Evolutionary conservation across 2,329 filamentous ascomycete species (phyloP).

Genomic region (Juglanconis juglandina): DNA sequence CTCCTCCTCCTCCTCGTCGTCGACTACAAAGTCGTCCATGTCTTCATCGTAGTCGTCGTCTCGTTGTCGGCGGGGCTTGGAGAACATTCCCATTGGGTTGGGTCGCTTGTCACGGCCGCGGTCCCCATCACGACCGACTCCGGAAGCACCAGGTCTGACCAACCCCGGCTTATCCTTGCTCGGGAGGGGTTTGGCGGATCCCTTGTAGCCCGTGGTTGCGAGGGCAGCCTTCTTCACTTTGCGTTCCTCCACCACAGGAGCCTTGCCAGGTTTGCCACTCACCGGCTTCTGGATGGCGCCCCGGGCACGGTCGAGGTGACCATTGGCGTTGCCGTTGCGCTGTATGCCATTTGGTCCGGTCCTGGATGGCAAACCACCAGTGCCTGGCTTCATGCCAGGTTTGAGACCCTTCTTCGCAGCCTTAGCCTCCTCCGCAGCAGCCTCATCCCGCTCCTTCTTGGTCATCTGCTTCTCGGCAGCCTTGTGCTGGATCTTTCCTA

Average conservation of each 20-base stretch:
- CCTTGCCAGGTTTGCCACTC: slow-evolving; percentile 22
- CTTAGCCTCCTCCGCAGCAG: slow-evolving; percentile 40
- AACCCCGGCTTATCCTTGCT: slow-evolving; percentile 27
- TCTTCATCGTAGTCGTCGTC: slow-evolving; percentile 62
- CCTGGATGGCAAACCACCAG: slow-evolving; percentile 12
- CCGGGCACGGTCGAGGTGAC: slow-evolving; percentile 7
- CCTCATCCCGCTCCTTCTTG: slow-evolving; percentile 50
- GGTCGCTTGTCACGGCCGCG: slow-evolving; percentile 21
- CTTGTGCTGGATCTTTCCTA: slow-evolving; percentile 73
- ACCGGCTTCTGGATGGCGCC: slow-evolving; percentile 4
- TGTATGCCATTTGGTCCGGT: slow-evolving; percentile 22
- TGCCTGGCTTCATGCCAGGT: slow-evolving; percentile 9
- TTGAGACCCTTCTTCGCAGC: slow-evolving; percentile 19
- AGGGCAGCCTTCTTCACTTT: slow-evolving; percentile 59
- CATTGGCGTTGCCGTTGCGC: slow-evolving; percentile 11
- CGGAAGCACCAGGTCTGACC: slow-evolving; percentile 25
- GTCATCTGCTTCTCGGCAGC: slow-evolving; percentile 61
- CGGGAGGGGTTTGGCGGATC: slow-evolving; percentile 59
- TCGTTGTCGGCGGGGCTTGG: slow-evolving; percentile 24
- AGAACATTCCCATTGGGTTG: slow-evolving; percentile 32
- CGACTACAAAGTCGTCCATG: slow-evolving; percentile 59
- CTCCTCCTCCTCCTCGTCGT: slow-evolving; percentile 54
- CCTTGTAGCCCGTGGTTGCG: slow-evolving; percentile 64
- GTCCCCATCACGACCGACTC: slow-evolving; percentile 18
- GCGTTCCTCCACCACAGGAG: slow-evolving; percentile 43